Evolutionary conservation across 495 filamentous ascomycete genomes (phyloP), one percentile per base, ranked within the genome.

Genomic region (Evernia prunastri): DNA sequence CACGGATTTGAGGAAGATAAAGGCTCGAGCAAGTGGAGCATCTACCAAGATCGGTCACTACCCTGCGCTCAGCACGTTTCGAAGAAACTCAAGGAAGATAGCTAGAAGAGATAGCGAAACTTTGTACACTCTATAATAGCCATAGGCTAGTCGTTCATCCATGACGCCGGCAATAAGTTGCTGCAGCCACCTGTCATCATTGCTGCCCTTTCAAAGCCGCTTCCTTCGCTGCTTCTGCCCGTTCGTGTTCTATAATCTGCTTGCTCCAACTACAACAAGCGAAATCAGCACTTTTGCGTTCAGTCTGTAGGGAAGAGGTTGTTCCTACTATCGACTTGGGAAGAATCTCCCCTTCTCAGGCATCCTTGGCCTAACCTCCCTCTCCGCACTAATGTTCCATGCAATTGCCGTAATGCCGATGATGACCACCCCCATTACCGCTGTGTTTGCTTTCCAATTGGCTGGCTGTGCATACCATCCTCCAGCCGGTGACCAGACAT

Each of bases 401-500:
- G 81, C 82, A 58, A 89, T 69, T 37, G 86, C 89, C 25, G 84
- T 83, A 69, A 96, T 84, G 58, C 89, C 87, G 68, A 91, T 68
- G 56, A 96, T 82, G 58, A 88, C 84, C 3, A 79, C 79, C 58
- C 82, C 80, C 78, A 91, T 86, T 63, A 96, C 80, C n/a, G 89
- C 90, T 12, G 94, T 98, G 78, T 98, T 98, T 45, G 78, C 73
- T 76, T 87, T 95, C 95, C 95, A 98, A 82, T 98, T 98, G 67
- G 80, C 79, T 13, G 94, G 94, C 74, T 91, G 93, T 37, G 87
- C 78, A 77, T 98, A 98, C 94, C 95, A 98, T 71, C 94, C 94
- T 80, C 94, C 94, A 63, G 94, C 82, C 64, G 94, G 94, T 72
- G 94, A 97, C 94, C 94, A 98, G 80, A 98, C 89, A 81, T 98